Conservation (phyloP, 768 basidiomycete genomes). For the Chalciporus piperatus region DNA sequence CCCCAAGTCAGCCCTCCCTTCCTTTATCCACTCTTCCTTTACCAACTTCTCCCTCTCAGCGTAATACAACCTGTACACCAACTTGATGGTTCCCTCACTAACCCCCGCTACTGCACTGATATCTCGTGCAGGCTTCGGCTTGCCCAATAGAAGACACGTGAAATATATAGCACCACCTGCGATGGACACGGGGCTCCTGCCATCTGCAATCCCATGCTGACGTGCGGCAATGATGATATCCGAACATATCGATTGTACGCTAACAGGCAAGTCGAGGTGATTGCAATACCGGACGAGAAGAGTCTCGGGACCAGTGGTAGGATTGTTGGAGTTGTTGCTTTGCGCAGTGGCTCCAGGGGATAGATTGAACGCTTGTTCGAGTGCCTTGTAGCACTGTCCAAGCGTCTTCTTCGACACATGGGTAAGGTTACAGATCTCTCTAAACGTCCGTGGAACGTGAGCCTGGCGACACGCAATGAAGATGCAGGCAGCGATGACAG, state of each 20-base stretch:
- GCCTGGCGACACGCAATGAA: constrained; percentile 97
- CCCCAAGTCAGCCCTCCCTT: constrained; percentile 59
- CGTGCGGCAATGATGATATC: constrained; percentile 82
- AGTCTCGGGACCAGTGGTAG: constrained; percentile 75
- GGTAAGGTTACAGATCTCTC: constrained; percentile 91
- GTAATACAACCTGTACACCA: constrained; percentile 82
- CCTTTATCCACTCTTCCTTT: constrained; percentile 82
- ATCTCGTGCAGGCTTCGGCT: constrained; percentile 72
- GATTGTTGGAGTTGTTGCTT: constrained; percentile 34
- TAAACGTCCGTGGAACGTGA: constrained; percentile 93
- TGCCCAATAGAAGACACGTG: constrained; percentile 78
- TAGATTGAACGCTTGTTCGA: constrained; percentile 87
- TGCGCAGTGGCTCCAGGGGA: constrained; percentile 73
- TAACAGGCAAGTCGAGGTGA: constrained; percentile 80
- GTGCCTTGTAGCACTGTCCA: constrained; percentile 88
- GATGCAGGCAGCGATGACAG: constrained; percentile 95
- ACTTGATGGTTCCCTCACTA: constrained; percentile 92
- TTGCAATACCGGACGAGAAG: constrained; percentile 93
- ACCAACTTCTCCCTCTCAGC: constrained; percentile 72
- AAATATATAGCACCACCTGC: constrained; percentile 97
- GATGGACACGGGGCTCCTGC: constrained; percentile 94
- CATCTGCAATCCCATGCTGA: constrained; percentile 86
- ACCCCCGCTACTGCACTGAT: constrained; percentile 91
- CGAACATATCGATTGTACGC: constrained; percentile 77
- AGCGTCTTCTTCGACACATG: constrained; percentile 93